These are phyloP conservation scores for Solanum chiquidenum DNA, from an alignment of 257 asterid species.

Conservation along the genomic window DNA sequence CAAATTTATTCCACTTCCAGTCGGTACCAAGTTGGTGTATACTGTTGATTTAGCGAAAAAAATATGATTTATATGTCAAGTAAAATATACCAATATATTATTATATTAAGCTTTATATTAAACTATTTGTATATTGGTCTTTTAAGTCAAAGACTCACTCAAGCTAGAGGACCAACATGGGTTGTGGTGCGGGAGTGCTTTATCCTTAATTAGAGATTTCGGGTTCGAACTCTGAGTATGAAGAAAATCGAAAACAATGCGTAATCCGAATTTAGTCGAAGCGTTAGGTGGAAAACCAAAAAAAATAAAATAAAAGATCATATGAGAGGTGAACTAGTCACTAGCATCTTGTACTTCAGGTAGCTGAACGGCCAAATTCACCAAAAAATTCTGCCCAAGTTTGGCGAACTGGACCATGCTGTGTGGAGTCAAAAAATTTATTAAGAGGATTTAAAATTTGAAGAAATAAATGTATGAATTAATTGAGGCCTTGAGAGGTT, in stretches of 20 bases:
- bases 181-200: too few relatives aligned
- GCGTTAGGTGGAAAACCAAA: too few relatives aligned
- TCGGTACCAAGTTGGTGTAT: neutral
- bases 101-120: neutral
- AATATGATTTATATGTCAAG: neutral
- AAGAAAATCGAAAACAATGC: too few relatives aligned
- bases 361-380: neutral
- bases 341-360: neutral
- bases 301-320: too few relatives aligned
- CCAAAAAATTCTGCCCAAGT: too few relatives aligned
- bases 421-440: neutral
- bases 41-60: neutral
- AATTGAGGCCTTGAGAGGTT: neutral
- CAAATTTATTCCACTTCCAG: neutral
- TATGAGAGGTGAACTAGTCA: neutral
- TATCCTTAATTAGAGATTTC: too few relatives aligned
- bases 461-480: neutral
- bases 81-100: neutral
- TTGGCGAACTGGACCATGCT: neutral
- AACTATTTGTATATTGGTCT: neutral
- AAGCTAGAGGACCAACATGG: neutral
- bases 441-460: too few relatives aligned
- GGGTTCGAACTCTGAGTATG: accelerated
- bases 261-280: too few relatives aligned
- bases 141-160: neutral